These are phyloP conservation scores for Schoenoplectus triqueter DNA, from an alignment of 202 grass and related monocot species.

Conservation along the genomic window DNA sequence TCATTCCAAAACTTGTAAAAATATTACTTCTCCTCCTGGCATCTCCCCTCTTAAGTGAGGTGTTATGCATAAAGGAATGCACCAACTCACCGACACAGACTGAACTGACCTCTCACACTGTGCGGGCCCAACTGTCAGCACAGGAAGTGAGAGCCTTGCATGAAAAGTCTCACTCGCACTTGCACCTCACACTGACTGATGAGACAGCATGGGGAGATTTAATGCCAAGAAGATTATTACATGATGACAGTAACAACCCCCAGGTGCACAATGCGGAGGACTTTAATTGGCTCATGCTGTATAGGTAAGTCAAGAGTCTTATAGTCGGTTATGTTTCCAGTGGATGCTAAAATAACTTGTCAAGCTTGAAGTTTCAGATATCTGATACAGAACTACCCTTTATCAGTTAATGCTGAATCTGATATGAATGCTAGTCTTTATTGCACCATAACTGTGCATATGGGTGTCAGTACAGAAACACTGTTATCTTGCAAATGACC, in stretches of 20 bases:
- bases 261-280: constrained; percentile 35
- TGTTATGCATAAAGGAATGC: constrained; percentile 64
- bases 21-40: background rate
- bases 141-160: constrained; percentile 31
- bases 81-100: constrained; percentile 57
- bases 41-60: constrained; percentile 1
- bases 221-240: constrained; percentile 38
- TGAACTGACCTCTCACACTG: constrained; percentile 71
- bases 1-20: background rate
- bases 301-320: constrained; percentile 32
- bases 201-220: constrained; percentile 67
- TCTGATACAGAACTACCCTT: background rate
- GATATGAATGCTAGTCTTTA: background rate
- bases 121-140: constrained; percentile 53
- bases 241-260: background rate
- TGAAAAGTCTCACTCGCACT: constrained; percentile 50
- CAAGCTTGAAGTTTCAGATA: background rate
- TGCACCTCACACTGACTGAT: constrained; percentile 62
- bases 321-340: background rate
- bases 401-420: background rate
- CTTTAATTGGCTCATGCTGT: constrained; percentile 67
- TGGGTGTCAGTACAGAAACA: background rate
- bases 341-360: background rate
- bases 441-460: background rate
- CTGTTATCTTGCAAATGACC: background rate